Conservation (phyloP, 495 filamentous ascomycete genomes). For the Penicillium coprophilum region DNA sequence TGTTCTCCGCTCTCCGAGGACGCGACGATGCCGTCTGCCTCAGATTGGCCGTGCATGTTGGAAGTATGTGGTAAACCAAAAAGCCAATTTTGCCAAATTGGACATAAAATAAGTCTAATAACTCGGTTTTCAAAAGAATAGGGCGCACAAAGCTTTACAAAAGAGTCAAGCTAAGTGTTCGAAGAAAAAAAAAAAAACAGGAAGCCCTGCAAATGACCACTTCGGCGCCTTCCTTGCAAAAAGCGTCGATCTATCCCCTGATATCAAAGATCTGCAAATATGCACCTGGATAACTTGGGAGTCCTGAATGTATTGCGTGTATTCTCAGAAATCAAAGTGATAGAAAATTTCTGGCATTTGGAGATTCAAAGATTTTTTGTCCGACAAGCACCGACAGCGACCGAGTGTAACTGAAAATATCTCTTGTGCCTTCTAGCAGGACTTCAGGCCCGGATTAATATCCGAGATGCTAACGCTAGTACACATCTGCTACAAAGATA, state of each 20-base stretch:
- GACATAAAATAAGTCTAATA: background rate
- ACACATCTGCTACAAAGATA: background rate
- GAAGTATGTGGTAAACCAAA: background rate
- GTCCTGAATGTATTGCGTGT: background rate
- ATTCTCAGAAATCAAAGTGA: background rate
- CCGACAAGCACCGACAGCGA: constrained; percentile 25
- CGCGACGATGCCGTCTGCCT: background rate
- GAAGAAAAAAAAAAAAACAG: background rate
- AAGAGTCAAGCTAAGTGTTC: background rate
- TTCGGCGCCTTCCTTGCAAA: background rate
- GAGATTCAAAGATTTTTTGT: background rate
- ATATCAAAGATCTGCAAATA: constrained; percentile 1
- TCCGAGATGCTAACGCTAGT: constrained; percentile 8
- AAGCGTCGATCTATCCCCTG: background rate
- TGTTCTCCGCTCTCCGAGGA: constrained; percentile 9
- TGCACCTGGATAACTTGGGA: background rate
- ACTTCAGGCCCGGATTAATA: constrained; percentile 13
- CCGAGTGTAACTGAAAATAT: constrained; percentile 13
- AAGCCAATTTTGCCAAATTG: background rate
- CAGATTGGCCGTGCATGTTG: constrained; percentile 8
- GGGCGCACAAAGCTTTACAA: background rate
- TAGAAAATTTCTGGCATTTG: background rate
- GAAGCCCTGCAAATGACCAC: background rate
- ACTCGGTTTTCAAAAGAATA: background rate
- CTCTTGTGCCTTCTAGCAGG: background rate